A percentile compares a stretch with the other conserved stretches of the same genome.
These are phyloP conservation scores for Cyclotella cryptica DNA, from an alignment of 108 stramenopile genomes.

Conservation along the genomic window DNA sequence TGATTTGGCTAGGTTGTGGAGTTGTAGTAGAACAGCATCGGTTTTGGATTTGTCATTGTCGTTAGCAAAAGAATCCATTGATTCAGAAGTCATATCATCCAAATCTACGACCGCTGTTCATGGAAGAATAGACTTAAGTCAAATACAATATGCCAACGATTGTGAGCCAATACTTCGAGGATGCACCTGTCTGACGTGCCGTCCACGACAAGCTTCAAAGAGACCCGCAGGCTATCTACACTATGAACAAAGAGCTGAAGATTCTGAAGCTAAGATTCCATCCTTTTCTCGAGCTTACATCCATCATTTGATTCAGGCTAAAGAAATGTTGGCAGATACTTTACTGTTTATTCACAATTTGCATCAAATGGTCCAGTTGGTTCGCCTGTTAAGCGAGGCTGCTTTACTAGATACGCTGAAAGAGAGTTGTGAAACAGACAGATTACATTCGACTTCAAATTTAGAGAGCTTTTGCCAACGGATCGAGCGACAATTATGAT, in stretches of 20 bases:
- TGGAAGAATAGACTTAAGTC: constrained; percentile 65
- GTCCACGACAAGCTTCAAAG: not conserved
- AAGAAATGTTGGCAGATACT: constrained; percentile 86
- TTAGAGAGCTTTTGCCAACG: constrained; percentile 33
- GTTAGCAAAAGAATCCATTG: not conserved
- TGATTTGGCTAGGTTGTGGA: constrained; percentile 45
- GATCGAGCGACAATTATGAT: constrained; percentile 21
- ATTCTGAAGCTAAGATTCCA: constrained; percentile 1
- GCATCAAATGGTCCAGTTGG: constrained; percentile 66
- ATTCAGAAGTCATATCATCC: no score
- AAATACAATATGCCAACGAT: constrained; percentile 61
- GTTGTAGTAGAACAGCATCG: constrained; percentile 27
- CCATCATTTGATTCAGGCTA: constrained; percentile 82
- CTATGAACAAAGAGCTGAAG: not conserved
- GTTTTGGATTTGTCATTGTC: constrained; percentile 21
- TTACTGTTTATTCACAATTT: constrained; percentile 86
- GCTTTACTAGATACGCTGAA: constrained; percentile 22
- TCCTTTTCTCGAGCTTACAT: constrained; percentile 73
- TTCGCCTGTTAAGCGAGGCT: constrained; percentile 41
- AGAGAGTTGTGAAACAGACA: not conserved
- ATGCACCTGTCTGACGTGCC: constrained; percentile 69
- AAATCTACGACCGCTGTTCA: not conserved
- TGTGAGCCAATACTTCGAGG: constrained; percentile 57
- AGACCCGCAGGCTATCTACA: constrained; percentile 25
- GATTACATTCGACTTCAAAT: not conserved